Evolutionary conservation across 371 early-diverging fungal genomes (phyloP), one percentile per base, ranked within the genome.

Genomic region (Mucor piriformis): DNA sequence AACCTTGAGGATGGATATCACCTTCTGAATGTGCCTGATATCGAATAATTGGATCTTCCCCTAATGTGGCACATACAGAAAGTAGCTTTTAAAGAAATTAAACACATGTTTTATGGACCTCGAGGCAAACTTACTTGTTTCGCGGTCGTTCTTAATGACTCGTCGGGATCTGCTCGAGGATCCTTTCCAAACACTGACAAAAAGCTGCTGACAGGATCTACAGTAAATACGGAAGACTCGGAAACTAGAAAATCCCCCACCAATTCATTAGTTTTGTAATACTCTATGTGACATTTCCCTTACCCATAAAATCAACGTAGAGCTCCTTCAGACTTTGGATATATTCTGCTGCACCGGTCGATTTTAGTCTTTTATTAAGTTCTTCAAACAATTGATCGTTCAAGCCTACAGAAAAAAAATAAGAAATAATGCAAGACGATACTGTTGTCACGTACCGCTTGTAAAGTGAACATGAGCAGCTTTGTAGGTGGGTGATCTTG

Each of bases 31-130:
- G 78, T 24, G 74, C 76, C 64, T 88, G 89, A 64, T 88, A 97
- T 33, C 95, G 83, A 57, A 98, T 93, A 40, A 92, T 84, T 0
- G 98, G 98, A 59, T 81, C 83, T 51, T 94, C 93, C 23, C 90
- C 92, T 33, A 96, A 73, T 6, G 91, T 84, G 0, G 83, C 86
- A 70, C 90, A 90, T 12, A 92, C 84, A 11, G 88, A 88, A 20
- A 87, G 76, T 29, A 92, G 65, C 83, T 84, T 60, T 43, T 32
- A 20, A 37, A 42, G 44, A 34, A 56, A 18, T 54, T 35, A 23
- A 34, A 10, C 54, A 60, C 47, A 60, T 47, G 47, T 53, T 38
- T 32, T 33, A n/a, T n/a, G n/a, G n/a, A n/a, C n/a, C 10, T 46
- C 12, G 34, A 42, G 29, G 27, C 23, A 2, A 46, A 32, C 29